A percentile compares a stretch with the other conserved stretches of the same genome.
Conservation (phyloP, 2,329 filamentous ascomycete species). For the Clarireedia paspali region DNA sequence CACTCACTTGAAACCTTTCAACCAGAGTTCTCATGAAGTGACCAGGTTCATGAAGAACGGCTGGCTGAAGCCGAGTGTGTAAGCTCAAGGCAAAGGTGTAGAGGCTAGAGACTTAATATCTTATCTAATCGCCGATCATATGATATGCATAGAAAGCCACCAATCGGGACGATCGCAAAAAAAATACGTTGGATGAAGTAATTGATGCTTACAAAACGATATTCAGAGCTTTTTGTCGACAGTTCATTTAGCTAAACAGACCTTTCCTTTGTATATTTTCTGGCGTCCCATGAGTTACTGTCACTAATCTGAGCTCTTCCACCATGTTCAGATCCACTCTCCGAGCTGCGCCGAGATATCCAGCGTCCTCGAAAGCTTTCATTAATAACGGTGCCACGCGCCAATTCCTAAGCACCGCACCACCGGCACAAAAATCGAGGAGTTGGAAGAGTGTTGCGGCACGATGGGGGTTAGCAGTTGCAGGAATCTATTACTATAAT, state of each 20-base stretch:
- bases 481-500: conserved; percentile 87
- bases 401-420: conserved; percentile 46
- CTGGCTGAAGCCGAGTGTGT: background rate
- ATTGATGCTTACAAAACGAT: conserved; percentile 23
- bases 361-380: conserved; percentile 13
- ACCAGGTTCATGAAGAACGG: too few relatives aligned
- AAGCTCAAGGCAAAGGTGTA: background rate
- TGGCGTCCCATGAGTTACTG: background rate
- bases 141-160: background rate
- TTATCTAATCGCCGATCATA: conserved; percentile 7
- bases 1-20: background rate
- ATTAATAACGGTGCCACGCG: conserved; percentile 27
- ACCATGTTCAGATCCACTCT: conserved; percentile 25
- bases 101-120: background rate
- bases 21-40: background rate
- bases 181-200: conserved; percentile 10
- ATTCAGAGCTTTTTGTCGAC: conserved; percentile 4
- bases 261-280: conserved; percentile 21
- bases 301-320: conserved; percentile 1
- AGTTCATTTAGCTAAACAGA: background rate
- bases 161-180: background rate
- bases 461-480: conserved; percentile 70
- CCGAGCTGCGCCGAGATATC: conserved; percentile 22
- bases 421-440: conserved; percentile 58
- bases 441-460: conserved; percentile 72